A percentile compares a stretch with the other conserved stretches of the same genome.
Evolutionary conservation across 2,329 filamentous ascomycete species (phyloP).

Genomic region (Cladophialophora bantiana): DNA sequence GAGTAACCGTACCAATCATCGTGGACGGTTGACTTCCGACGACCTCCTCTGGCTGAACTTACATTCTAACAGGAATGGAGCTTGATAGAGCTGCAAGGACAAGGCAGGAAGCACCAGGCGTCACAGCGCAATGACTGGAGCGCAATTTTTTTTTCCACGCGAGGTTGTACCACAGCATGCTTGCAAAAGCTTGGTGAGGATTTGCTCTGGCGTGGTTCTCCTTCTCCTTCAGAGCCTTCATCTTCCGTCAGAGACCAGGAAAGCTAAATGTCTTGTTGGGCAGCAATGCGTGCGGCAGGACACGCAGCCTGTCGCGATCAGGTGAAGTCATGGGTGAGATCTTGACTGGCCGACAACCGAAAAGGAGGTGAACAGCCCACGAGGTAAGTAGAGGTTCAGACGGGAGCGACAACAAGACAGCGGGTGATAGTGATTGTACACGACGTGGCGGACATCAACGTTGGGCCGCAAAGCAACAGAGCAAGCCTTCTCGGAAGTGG

Average conservation of each 20-base stretch:
- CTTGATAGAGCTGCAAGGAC: not conserved
- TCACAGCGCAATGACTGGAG: not conserved
- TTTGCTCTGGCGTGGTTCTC: not conserved
- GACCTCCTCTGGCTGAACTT: not conserved
- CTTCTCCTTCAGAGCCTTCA: not conserved
- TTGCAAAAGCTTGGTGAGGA: conserved; percentile 4
- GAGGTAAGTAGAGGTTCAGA: not conserved
- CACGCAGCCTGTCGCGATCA: conserved; percentile 6
- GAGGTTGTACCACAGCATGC: not conserved
- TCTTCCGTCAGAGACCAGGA: not conserved
- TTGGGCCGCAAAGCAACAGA: not conserved
- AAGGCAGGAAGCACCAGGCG: conserved; percentile 1
- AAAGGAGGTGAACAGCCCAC: not conserved
- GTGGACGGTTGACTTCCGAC: not conserved
- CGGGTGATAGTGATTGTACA: not conserved
- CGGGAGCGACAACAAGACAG: not conserved
- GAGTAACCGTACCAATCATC: not conserved
- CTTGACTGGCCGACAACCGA: not conserved
- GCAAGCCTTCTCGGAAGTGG: not conserved
- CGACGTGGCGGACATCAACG: not conserved
- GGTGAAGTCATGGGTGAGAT: not conserved
- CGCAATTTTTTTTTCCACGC: not conserved
- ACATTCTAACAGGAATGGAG: not conserved
- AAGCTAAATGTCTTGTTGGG: conserved; percentile 1
- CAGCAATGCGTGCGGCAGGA: conserved; percentile 3